Conservation (phyloP, 2,329 filamentous ascomycete species). For the Neonectria neomacrospora region DNA sequence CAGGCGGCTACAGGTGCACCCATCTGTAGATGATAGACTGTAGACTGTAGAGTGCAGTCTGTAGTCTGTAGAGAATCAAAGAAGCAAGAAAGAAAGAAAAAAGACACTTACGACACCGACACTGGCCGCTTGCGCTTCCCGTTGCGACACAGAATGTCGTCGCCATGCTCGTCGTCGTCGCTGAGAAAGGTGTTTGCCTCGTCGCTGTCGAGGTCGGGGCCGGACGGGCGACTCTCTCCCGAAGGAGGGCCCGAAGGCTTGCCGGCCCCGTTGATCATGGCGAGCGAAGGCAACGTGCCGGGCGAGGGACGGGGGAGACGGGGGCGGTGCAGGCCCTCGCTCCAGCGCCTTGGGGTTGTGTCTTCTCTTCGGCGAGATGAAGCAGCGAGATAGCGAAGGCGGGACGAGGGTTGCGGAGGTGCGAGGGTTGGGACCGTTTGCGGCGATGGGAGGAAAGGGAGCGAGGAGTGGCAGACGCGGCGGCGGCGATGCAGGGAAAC, state of each 20-base stretch:
- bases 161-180: conserved; percentile 60
- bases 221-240: conserved; percentile 48
- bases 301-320: conserved; percentile 10
- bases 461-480: conserved; percentile 8
- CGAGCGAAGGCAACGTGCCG: conserved; percentile 24
- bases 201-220: conserved; percentile 59
- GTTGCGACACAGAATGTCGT: conserved; percentile 45
- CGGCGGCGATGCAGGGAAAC: conserved; percentile 24
- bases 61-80: conserved; percentile 7
- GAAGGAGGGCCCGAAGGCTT: conserved; percentile 43
- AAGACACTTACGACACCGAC: conserved; percentile 65
- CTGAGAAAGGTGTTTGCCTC: conserved; percentile 47
- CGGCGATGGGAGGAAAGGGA: conserved; percentile 3
- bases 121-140: conserved; percentile 70
- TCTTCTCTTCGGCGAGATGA: conserved; percentile 23
- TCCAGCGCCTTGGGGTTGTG: conserved; percentile 12
- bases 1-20: background rate
- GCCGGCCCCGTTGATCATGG: conserved; percentile 44
- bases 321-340: conserved; percentile 18
- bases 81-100: conserved; percentile 15
- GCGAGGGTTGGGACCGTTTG: background rate
- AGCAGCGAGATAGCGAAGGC: conserved; percentile 23
- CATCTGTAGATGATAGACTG: background rate
- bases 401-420: background rate
- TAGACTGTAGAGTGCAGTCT: background rate